These are phyloP conservation scores for Cenchrus fungigraminus DNA, from an alignment of 176 grass and related monocot species.

Conservation along the genomic window DNA sequence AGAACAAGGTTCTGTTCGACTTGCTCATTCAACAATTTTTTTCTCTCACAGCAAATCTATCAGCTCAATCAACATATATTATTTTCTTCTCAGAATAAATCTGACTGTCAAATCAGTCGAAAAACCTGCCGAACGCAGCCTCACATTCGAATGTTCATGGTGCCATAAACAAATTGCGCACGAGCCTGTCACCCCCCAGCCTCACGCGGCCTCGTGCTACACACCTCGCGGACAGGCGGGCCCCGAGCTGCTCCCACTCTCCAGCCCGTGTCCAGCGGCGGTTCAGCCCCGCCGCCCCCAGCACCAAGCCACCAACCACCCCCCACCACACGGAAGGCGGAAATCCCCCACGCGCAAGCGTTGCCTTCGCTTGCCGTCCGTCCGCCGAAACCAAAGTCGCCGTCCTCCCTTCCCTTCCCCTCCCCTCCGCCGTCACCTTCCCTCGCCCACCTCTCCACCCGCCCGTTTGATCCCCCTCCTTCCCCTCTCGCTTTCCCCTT, in stretches of 20 bases:
- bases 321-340: constrained; percentile 27
- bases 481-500: background rate
- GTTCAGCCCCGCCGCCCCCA: background rate
- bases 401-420: constrained; percentile 19
- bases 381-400: constrained; percentile 50
- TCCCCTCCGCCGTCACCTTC: constrained; percentile 42
- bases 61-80: too few species aligned
- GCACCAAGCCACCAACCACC: constrained; percentile 23
- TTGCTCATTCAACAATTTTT: too few species aligned
- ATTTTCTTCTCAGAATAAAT: too few species aligned
- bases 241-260: background rate
- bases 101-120: too few species aligned
- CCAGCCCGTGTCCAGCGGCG: background rate
- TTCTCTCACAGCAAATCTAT: too few species aligned
- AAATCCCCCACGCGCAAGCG: constrained; percentile 34
- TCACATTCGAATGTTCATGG: too few species aligned
- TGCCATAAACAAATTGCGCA: background rate
- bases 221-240: background rate
- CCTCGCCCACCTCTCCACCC: background rate
- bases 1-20: too few species aligned
- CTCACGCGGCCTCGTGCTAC: background rate
- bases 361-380: constrained; percentile 38
- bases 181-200: background rate
- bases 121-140: too few species aligned
- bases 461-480: constrained; percentile 43